phyloP scores from a whole-genome alignment of 805 yeast species.

The Metschnikowia reukaufii region DNA sequence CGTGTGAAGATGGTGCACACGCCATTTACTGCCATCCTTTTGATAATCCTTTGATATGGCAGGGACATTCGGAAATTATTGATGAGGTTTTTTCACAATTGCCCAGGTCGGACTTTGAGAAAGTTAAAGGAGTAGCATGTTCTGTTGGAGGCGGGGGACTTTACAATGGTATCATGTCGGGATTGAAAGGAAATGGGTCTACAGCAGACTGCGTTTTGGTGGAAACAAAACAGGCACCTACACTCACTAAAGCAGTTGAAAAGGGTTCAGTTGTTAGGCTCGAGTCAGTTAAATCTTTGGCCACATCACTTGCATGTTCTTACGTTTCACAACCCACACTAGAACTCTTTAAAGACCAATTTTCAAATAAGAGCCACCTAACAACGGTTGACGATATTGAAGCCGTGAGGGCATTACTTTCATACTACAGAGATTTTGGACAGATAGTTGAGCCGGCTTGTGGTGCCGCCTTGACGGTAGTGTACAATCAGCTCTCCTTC shows the following conservation, averaged over 20 bases:
- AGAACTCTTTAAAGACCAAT: slow-evolving; percentile 22
- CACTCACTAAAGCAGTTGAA: slow-evolving; percentile 51
- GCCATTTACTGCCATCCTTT: slow-evolving; percentile 56
- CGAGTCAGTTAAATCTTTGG: slow-evolving; percentile 52
- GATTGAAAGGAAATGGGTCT: slow-evolving; percentile 28
- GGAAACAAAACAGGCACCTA: slow-evolving; percentile 65
- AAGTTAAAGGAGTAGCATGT: slow-evolving; percentile 48
- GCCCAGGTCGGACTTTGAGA: slow-evolving; percentile 16
- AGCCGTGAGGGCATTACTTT: slow-evolving; percentile 53
- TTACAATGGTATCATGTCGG: slow-evolving; percentile 51
- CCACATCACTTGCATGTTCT: slow-evolving; percentile 64
- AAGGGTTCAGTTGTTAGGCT: slow-evolving; percentile 46
- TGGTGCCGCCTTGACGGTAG: slow-evolving; percentile 63
- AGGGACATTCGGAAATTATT: slow-evolving; percentile 46
- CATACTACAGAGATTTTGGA: slow-evolving; percentile 51
- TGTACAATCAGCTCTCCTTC: slow-evolving; percentile 37
- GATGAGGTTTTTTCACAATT: slow-evolving; percentile 39
- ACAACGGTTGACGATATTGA: slow-evolving; percentile 48
- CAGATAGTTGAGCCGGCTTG: slow-evolving; percentile 69
- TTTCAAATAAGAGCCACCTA: slow-evolving; percentile 21
- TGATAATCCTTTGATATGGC: slow-evolving; percentile 52
- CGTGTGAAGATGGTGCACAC: slow-evolving; percentile 21
- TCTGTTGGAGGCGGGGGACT: slow-evolving; percentile 62
- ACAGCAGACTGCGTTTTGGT: slow-evolving; percentile 41
- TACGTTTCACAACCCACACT: slow-evolving; percentile 53